These are phyloP conservation scores for Venturia nashicola DNA, from an alignment of 2,329 filamentous ascomycete species.

Conservation along the genomic window DNA sequence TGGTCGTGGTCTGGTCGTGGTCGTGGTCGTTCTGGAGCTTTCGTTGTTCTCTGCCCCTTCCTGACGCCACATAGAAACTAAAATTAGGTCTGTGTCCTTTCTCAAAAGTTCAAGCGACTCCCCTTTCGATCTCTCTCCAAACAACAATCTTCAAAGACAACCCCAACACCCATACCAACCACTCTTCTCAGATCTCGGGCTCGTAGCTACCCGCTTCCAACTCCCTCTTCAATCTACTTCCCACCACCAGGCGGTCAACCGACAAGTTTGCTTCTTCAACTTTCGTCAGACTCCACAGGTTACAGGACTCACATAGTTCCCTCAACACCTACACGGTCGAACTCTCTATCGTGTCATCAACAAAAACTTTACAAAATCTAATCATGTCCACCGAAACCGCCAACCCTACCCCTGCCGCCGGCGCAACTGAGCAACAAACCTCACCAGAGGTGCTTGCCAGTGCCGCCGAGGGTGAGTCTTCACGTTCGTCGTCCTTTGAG, in stretches of 20 bases:
- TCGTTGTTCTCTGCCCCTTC: not conserved
- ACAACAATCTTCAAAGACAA: slow-evolving; percentile 7
- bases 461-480: slow-evolving; percentile 73
- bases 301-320: slow-evolving; percentile 10
- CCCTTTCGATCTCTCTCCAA: slow-evolving; percentile 9
- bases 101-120: slow-evolving; percentile 3
- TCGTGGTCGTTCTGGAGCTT: not conserved
- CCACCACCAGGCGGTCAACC: slow-evolving; percentile 9
- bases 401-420: slow-evolving; percentile 38
- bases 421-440: slow-evolving; percentile 51
- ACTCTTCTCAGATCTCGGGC: slow-evolving; percentile 25
- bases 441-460: slow-evolving; percentile 82
- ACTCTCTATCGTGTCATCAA: slow-evolving; percentile 8
- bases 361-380: slow-evolving; percentile 21
- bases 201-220: slow-evolving; percentile 15
- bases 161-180: slow-evolving; percentile 21
- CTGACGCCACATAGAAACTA: not conserved
- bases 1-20: too few species aligned
- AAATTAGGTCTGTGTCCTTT: not conserved
- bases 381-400: slow-evolving; percentile 83
- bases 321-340: slow-evolving; percentile 10
- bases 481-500: not conserved
- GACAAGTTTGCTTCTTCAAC: slow-evolving; percentile 6
- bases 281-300: slow-evolving; percentile 7
- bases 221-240: slow-evolving; percentile 9